Conservation (phyloP, 2,329 filamentous ascomycete genomes). For the Pseudogymnoascus destructans region DNA sequence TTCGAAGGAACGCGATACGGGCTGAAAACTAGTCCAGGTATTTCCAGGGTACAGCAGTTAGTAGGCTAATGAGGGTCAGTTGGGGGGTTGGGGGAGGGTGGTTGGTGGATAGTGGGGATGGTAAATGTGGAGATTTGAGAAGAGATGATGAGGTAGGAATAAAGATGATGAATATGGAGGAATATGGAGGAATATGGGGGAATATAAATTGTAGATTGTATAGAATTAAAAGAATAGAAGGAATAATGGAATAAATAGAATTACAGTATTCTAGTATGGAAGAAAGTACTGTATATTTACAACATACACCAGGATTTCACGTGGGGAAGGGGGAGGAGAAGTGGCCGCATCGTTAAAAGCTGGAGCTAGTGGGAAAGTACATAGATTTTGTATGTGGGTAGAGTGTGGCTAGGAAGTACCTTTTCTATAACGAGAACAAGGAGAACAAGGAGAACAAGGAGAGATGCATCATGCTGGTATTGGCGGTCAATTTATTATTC, state of each 20-base stretch:
- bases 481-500: neutral
- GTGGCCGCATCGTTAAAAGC: neutral
- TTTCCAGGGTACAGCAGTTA: neutral
- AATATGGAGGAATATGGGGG: neutral
- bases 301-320: neutral
- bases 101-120: neutral
- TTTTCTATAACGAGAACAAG: neutral
- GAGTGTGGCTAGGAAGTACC: neutral
- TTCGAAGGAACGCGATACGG: slow-evolving; percentile 5
- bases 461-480: neutral
- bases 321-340: neutral
- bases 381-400: neutral
- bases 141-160: neutral
- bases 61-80: neutral
- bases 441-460: neutral
- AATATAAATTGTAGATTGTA: neutral
- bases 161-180: neutral
- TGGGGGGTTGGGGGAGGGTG: neutral
- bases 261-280: neutral
- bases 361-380: neutral
- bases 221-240: neutral
- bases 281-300: neutral
- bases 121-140: neutral
- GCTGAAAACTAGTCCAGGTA: neutral
- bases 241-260: neutral